Evolutionary conservation across 2,329 filamentous ascomycete species (phyloP), one percentile per base, ranked within the genome.

Genomic region (Gnomoniopsis smithogilvyi): DNA sequence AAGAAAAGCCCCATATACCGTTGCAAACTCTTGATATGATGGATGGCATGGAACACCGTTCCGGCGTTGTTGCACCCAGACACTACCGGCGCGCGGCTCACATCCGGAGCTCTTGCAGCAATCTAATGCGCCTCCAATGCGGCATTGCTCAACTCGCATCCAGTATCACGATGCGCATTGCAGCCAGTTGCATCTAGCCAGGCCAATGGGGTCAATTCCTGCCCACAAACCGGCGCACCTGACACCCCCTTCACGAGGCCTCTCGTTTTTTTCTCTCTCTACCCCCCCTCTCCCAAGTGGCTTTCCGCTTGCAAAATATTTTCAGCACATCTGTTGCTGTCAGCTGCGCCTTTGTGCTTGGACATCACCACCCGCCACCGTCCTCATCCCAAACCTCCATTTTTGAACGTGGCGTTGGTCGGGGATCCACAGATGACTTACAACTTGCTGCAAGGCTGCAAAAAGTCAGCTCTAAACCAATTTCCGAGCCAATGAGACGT

Each of bases 151-250:
- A n/a, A 49, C 43, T 52, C 43, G 41, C 50, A 43, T 51, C 57
- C 46, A 38, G 52, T 49, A 56, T 59, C 45, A 50, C 56, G 54
- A 53, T 34, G 41, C 57, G 24, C 34, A 46, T 49, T 60, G 60
- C 56, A 59, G 45, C 15, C 33, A 41, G 54, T 54, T 50, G 51
- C 51, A 34, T 24, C 48, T 47, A 36, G n/a, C 21, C 34, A 50
- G 52, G 60, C 60, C 60, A 62, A 62, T 62, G 56, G 56, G 60
- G 52, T 51, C 30, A 26, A n/a, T 50, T 50, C 56, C 60, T 48
- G 49, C 15, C 11, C 49, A n/a, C 19, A 51, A 54, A 48, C 48
- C 41, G 48, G 52, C 12, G 59, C 59, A 59, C 56, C 50, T 61
- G 59, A 61, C 58, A 59, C 59, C 59, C 56, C 56, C 59, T 30